Conservation (phyloP, 495 filamentous ascomycete species). For the Platismatia glauca region DNA sequence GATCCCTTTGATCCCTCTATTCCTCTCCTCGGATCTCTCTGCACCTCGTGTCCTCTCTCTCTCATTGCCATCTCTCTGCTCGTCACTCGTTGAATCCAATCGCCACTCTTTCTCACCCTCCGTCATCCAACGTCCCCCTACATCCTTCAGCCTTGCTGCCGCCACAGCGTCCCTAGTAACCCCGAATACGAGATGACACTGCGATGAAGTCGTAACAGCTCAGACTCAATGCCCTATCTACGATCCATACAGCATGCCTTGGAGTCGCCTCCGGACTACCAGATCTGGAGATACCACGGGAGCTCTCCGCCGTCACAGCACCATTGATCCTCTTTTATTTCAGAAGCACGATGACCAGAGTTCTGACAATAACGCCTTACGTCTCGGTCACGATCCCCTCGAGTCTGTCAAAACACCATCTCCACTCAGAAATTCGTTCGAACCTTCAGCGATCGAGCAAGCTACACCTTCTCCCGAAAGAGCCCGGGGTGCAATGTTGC, state of each 20-base stretch:
- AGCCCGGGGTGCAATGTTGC: slow-evolving; percentile 10
- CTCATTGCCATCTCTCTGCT: neutral
- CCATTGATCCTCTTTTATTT: slow-evolving; percentile 27
- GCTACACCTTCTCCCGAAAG: slow-evolving; percentile 6
- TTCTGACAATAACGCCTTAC: neutral
- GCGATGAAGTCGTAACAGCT: neutral
- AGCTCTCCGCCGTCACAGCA: slow-evolving; percentile 32
- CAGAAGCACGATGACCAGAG: slow-evolving; percentile 22
- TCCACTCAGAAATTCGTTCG: slow-evolving; percentile 18
- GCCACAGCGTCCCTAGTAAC: neutral
- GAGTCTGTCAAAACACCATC: slow-evolving; percentile 13
- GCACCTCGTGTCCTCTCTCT: neutral
- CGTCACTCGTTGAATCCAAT: slow-evolving; percentile 15
- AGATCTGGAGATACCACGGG: slow-evolving; percentile 25
- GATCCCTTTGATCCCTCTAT: neutral
- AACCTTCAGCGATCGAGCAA: slow-evolving; percentile 7
- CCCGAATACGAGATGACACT: neutral
- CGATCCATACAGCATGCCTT: slow-evolving; percentile 27
- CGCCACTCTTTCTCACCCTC: neutral
- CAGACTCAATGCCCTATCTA: slow-evolving; percentile 16
- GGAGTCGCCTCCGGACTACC: slow-evolving; percentile 28
- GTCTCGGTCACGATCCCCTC: slow-evolving; percentile 3
- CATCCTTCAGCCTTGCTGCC: neutral
- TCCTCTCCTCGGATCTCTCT: neutral
- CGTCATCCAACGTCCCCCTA: neutral